phyloP scores from a whole-genome alignment of 441 rosid genomes.

The Aleurites moluccanus region DNA sequence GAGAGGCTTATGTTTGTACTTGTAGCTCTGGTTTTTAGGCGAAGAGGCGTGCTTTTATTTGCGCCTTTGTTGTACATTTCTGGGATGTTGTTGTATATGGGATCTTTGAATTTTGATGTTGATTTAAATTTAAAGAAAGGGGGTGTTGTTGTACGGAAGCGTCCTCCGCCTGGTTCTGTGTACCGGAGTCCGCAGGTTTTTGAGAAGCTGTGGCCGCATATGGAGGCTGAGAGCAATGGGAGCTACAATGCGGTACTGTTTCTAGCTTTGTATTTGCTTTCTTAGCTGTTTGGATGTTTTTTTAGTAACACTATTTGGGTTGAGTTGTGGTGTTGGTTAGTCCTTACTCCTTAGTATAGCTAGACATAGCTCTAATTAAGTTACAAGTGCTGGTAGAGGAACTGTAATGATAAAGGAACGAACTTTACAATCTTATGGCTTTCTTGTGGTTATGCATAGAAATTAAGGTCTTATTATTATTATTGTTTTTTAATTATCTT shows the following conservation, averaged over 20 bases:
- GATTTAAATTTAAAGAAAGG: slow-evolving; percentile 51
- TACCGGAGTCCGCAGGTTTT: slow-evolving; percentile 89
- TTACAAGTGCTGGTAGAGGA: too few species aligned
- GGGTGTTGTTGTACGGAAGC: slow-evolving; percentile 53
- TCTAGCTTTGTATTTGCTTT: neutral
- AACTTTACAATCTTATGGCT: neutral
- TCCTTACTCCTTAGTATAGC: neutral
- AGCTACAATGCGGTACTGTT: slow-evolving; percentile 60
- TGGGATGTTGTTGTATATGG: slow-evolving; percentile 88
- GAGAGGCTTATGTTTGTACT: slow-evolving; percentile 55
- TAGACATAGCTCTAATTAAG: too few species aligned
- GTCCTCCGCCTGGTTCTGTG: slow-evolving; percentile 68
- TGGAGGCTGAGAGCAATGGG: slow-evolving; percentile 69
- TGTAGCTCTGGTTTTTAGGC: slow-evolving; percentile 58
- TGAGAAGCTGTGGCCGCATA: slow-evolving; percentile 71
- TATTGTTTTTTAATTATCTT: neutral
- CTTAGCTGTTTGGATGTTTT: neutral
- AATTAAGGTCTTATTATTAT: neutral
- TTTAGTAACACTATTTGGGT: neutral
- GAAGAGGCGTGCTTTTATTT: slow-evolving; percentile 71
- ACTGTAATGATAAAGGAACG: too few species aligned
- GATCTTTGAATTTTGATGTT: slow-evolving; percentile 73
- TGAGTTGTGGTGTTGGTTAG: neutral
- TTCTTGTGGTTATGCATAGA: neutral
- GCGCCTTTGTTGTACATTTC: slow-evolving; percentile 85